Base-by-base conservation (phyloP, 2,329 filamentous ascomycete genomes). In the Domatiomyces globalis region DNA sequence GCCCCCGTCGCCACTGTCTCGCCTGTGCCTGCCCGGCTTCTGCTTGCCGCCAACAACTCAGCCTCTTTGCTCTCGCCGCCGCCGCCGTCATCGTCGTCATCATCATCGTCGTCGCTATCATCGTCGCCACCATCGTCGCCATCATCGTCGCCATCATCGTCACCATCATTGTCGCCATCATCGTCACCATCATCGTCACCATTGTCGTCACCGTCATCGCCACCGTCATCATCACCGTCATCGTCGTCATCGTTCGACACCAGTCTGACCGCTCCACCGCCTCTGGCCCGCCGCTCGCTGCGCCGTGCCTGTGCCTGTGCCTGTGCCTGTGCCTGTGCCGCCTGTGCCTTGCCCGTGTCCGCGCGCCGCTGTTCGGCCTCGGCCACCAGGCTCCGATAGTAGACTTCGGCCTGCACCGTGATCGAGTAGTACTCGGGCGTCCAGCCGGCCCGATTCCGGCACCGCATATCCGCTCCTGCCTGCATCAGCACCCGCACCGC, bases 401-500 rank as follows among this genome's bases (percentile, higher is more conserved):
- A 92, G 0, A 88, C 84, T 67, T 94, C 87, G 1, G 86, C 85
- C 63, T 87, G 83, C 6, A 87, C 82, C 0, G 85, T 90, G 12
- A 85, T 80, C 56, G 82, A 86, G 66, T 94, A 94, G 17, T 83
- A 80, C n/a, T 88, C 75, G 0, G 88, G 84, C 1, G 82, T 88
- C 85, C 87, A 94, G 63, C 79, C 83, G 73, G 83, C 87, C 1
- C 80, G 71, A 63, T 94, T 94, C 58, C 75, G 75, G 51, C 78
- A 79, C 50, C 83, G 74, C 0, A 85, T 78, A 59, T 88, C 83
- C 0, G 87, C 86, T 9, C 87, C 87, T 0, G 85, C 85, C 2
- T 84, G 81, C 10, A 94, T 73, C 49, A 94, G 71, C 36, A 87
- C 84, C 44, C 87, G 75, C 50, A 94, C 69, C 0, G 86, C 84